A percentile compares a stretch with the other conserved stretches of the same genome.
phyloP scores from a whole-genome alignment of 345 rosid species.

The Turritis glabra region DNA sequence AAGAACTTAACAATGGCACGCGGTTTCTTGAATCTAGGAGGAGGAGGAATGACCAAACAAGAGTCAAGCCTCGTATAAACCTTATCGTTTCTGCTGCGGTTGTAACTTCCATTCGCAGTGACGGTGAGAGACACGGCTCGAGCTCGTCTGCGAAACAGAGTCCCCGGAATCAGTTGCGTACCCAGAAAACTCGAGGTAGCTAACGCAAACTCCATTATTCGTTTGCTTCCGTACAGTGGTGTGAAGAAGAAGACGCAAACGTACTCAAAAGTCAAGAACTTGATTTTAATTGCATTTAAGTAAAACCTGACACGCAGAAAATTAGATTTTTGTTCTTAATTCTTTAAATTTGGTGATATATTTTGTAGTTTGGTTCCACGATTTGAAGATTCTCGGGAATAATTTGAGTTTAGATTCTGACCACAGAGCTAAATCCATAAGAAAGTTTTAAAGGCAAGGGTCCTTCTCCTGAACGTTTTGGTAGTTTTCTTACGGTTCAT shows the following conservation, averaged over 20 bases:
- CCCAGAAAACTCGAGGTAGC: constrained; percentile 30
- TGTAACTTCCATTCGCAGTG: constrained; percentile 14
- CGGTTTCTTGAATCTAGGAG: constrained; percentile 52
- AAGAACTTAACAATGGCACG: constrained; percentile 79
- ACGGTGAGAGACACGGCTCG: constrained; percentile 23
- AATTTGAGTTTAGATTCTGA: background rate
- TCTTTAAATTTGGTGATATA: background rate
- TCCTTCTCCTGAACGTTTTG: background rate
- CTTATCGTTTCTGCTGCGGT: constrained; percentile 38
- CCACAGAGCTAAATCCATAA: background rate
- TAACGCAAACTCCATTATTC: constrained; percentile 22
- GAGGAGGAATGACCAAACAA: constrained; percentile 74
- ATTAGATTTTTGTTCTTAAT: no score
- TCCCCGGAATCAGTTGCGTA: constrained; percentile 15
- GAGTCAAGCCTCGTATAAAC: constrained; percentile 55
- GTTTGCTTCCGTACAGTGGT: background rate
- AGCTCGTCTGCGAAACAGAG: constrained; percentile 14
- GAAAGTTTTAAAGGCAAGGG: background rate
- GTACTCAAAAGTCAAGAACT: background rate
- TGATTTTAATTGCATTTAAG: no score
- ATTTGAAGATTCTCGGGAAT: background rate
- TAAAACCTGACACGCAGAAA: no score
- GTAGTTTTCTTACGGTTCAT: constrained; percentile 2
- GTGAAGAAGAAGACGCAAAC: constrained; percentile 15
- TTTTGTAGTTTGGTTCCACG: background rate